These are phyloP conservation scores for Solanum aculeatissimum DNA, from an alignment of 305 asterid genomes.

Conservation along the genomic window DNA sequence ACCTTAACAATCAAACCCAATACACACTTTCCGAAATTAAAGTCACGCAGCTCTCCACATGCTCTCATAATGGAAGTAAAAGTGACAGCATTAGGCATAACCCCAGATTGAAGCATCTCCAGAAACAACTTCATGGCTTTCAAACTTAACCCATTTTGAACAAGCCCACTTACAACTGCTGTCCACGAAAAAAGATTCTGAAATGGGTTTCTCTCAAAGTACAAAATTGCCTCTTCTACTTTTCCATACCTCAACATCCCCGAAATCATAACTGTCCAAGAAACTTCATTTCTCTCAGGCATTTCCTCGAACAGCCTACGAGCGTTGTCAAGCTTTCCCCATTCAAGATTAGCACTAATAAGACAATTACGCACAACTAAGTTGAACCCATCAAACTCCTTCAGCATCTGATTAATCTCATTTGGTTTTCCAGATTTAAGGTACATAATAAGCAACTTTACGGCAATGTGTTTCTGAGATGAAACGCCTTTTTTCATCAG, in stretches of 20 bases:
- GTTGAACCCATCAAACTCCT: conserved; percentile 65
- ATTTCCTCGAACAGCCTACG: conserved; percentile 63
- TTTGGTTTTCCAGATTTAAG: conserved; percentile 28
- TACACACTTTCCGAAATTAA: conserved; percentile 41
- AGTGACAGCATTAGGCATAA: conserved; percentile 62
- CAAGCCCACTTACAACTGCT: conserved; percentile 63
- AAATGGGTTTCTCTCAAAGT: conserved; percentile 43
- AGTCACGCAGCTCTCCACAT: conserved; percentile 47
- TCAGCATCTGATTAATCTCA: conserved; percentile 54
- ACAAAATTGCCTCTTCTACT: conserved; percentile 51
- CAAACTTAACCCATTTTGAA: conserved; percentile 40
- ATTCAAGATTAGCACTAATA: conserved; percentile 34
- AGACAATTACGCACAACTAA: conserved; percentile 64
- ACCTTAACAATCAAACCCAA: conserved; percentile 43
- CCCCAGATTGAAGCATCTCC: conserved; percentile 38
- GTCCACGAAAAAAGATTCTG: conserved; percentile 50
- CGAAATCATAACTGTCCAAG: conserved; percentile 67
- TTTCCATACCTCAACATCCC: conserved; percentile 52
- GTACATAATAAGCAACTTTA: conserved; percentile 58
- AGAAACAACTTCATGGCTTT: conserved; percentile 35
- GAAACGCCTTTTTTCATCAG: conserved; percentile 53
- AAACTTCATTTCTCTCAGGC: conserved; percentile 69
- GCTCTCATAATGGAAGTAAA: conserved; percentile 48
- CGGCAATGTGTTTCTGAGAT: conserved; percentile 43
- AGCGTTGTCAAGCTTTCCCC: conserved; percentile 46